Evolutionary conservation across 176 grass and related monocot species (phyloP), one percentile per base, ranked within the genome.

Genomic region (Aegilops longissima): DNA sequence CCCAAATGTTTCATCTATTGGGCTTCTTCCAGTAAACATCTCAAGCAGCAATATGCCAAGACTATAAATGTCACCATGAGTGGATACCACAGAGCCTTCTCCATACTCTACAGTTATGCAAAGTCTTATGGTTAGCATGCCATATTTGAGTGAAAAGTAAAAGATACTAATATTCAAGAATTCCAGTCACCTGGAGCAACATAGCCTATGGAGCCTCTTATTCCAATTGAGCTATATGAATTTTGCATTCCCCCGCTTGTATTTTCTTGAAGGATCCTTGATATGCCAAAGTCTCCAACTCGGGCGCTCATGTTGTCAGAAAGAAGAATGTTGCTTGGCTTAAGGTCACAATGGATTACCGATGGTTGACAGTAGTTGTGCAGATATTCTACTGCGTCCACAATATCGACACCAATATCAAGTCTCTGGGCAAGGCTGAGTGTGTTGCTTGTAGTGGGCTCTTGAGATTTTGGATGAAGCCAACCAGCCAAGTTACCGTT

Each of bases 321-420:
- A 76, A 76, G 44, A 76, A 76, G 73, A 76, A 76, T 76, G 73
- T 76, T 76, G 44, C 73, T 76, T 52, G 44, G 73, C 45, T 76
- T 76, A 76, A 76, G 73, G 29, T 76, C 73, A 2, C 73, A 76
- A 52, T 76, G 73, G 25, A 76, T 76, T 30, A 76, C 73, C 2
- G 4, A 9, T 13, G 42, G 73, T 31, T 76, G 44, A 31, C 73
- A 52, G 8, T 76, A 76, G 73, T 76, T 76, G 44, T 76, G 73
- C 44, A 76, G 44, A 76, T 76, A 76, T 52, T 76, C 73, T 31
- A 76, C 73, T 52, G 73, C 73, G 13, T 76, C 73, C 73, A 76
- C 12, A 27, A 76, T 76, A 76, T 76, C 8, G 8, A 4, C 23
- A 20, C 42, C 73, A 76, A 76, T 76, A 51, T 76, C 73, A 29